Evolutionary conservation across 1,284 basidiomycete genomes (phyloP).

Genomic region (Ganoderma lucidum): DNA sequence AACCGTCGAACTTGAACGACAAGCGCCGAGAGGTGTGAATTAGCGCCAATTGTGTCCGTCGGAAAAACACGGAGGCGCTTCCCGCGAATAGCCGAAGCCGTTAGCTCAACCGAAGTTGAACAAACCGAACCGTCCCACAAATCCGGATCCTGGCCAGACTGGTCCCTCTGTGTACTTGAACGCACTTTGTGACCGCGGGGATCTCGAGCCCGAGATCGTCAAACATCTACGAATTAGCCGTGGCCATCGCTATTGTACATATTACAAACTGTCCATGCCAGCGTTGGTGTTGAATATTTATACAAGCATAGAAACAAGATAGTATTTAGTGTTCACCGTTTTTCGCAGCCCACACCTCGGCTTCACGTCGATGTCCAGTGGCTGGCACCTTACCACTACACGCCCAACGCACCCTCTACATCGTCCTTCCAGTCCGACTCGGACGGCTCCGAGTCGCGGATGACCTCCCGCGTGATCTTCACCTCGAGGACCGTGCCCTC

Average conservation of each 20-base stretch:
- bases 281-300: no score
- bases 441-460: background rate
- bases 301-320: background rate
- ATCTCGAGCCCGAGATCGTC: background rate
- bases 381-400: background rate
- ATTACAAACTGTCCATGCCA: background rate
- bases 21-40: no score
- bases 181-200: no score
- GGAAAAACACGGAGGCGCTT: no score
- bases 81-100: no score
- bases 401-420: background rate
- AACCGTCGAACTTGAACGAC: no score
- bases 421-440: background rate
- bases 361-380: background rate
- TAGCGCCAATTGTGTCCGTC: no score
- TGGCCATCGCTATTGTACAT: background rate
- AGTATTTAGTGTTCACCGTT: background rate
- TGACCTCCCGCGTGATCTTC: slow-evolving; percentile 1
- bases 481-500: background rate
- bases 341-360: background rate
- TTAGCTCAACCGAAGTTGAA: no score
- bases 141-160: no score
- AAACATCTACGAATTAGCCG: background rate
- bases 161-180: no score
- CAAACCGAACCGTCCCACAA: no score